These are phyloP conservation scores for Cicer bijugum DNA, from an alignment of 306 rosid genomes.

Conservation along the genomic window DNA sequence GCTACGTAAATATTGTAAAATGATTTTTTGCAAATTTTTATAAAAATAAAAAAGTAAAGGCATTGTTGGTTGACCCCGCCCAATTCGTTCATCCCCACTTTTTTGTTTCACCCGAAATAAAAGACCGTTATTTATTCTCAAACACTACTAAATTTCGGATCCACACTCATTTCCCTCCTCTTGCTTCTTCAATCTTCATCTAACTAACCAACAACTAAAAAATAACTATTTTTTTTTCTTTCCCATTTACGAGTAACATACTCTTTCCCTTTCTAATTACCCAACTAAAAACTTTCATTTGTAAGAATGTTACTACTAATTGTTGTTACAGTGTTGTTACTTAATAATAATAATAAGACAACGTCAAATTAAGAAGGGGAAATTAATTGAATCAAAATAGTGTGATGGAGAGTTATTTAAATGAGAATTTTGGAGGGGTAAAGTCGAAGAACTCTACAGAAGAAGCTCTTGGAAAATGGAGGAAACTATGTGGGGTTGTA, in stretches of 20 bases:
- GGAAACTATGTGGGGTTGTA: constrained; percentile 73
- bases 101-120: constrained; percentile 42
- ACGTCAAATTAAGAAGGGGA: not conserved
- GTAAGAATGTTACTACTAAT: not conserved
- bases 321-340: constrained; percentile 13
- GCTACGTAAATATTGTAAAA: too few species aligned
- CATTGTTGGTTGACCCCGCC: constrained; percentile 52
- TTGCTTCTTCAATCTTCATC: constrained; percentile 28
- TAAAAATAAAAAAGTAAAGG: not conserved
- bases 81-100: constrained; percentile 44
- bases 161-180: constrained; percentile 45
- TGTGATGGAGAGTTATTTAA: constrained; percentile 73
- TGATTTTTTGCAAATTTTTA: too few species aligned
- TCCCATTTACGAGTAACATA: constrained; percentile 12
- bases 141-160: constrained; percentile 53
- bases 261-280: constrained; percentile 23
- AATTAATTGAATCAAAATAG: not conserved
- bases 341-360: not conserved
- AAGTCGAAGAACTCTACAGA: constrained; percentile 73
- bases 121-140: constrained; percentile 46
- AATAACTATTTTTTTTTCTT: not conserved
- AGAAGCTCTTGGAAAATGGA: constrained; percentile 80
- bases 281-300: not conserved
- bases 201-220: constrained; percentile 28
- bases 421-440: constrained; percentile 72